Conservation (phyloP, 441 rosid genomes). For the Pelargonium hybrid region DNA sequence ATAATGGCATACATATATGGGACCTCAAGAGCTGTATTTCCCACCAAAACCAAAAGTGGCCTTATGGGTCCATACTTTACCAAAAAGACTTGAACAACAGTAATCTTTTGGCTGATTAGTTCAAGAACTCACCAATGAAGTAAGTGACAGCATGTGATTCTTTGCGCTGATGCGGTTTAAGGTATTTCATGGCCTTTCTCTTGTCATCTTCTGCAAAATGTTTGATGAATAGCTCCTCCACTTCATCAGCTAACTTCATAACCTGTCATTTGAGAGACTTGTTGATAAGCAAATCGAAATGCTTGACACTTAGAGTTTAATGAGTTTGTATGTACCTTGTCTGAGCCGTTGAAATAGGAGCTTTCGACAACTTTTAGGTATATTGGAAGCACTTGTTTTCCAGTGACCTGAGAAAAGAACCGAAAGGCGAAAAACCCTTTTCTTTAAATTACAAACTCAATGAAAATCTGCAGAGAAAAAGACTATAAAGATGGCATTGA, state of each 20-base stretch:
- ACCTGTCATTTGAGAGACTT: constrained; percentile 46
- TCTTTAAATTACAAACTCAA: not conserved
- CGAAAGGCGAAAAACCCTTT: constrained; percentile 9
- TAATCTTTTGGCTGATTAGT: too few species aligned
- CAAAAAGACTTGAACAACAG: too few species aligned
- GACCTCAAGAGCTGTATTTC: too few species aligned
- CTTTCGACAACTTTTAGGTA: constrained; percentile 87
- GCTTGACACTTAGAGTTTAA: too few species aligned
- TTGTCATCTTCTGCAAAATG: constrained; percentile 71
- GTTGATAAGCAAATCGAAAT: not conserved
- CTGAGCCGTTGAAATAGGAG: constrained; percentile 85
- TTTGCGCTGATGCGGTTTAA: constrained; percentile 62
- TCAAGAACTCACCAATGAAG: constrained; percentile 54
- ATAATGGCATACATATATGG: too few species aligned
- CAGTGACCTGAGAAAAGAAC: constrained; percentile 47
- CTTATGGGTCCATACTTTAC: too few species aligned
- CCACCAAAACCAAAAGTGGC: too few species aligned
- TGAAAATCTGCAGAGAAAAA: too few species aligned
- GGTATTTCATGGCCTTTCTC: constrained; percentile 76
- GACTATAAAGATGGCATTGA: too few species aligned
- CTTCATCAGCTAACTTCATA: constrained; percentile 66
- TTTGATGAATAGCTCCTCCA: constrained; percentile 69
- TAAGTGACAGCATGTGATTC: constrained; percentile 55
- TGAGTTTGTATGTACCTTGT: constrained; percentile 84
- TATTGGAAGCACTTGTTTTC: constrained; percentile 73